phyloP scores from a whole-genome alignment of 1,284 basidiomycete genomes.

The Lentinula novae-zelandiae region DNA sequence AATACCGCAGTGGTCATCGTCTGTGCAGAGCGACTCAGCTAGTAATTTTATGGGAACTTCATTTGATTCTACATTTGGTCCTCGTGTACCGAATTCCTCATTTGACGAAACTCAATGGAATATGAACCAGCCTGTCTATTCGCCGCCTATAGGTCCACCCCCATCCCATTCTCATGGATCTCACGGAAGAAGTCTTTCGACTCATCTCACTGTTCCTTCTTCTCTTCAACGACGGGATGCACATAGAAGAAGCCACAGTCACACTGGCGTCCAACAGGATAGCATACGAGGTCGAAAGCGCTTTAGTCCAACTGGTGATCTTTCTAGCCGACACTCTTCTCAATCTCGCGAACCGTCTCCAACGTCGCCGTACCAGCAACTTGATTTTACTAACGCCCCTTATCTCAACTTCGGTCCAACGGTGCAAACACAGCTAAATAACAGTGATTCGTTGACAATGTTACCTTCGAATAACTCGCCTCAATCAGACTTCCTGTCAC shows the following conservation, averaged over 20 bases:
- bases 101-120: neutral
- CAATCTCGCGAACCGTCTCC: neutral
- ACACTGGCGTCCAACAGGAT: slow-evolving; percentile 8
- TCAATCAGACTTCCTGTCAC: neutral
- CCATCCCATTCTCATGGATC: neutral
- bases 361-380: neutral
- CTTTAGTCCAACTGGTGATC: slow-evolving; percentile 1
- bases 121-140: neutral
- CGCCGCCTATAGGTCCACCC: slow-evolving; percentile 1
- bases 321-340: slow-evolving; percentile 1
- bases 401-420: slow-evolving; percentile 4
- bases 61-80: neutral
- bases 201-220: slow-evolving; percentile 9
- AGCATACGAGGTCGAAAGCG: slow-evolving; percentile 3
- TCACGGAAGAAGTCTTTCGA: slow-evolving; percentile 8
- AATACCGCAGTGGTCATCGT: neutral
- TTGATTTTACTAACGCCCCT: neutral
- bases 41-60: neutral
- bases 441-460: neutral
- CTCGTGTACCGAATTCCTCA: neutral
- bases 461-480: neutral
- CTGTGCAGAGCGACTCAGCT: neutral
- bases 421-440: neutral
- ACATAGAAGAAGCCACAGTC: slow-evolving; percentile 8
- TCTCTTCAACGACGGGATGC: slow-evolving; percentile 9